Evolutionary conservation across 805 yeast genomes (phyloP), one percentile per base, ranked within the genome.

Genomic region (Metschnikowia drakensbergensis): DNA sequence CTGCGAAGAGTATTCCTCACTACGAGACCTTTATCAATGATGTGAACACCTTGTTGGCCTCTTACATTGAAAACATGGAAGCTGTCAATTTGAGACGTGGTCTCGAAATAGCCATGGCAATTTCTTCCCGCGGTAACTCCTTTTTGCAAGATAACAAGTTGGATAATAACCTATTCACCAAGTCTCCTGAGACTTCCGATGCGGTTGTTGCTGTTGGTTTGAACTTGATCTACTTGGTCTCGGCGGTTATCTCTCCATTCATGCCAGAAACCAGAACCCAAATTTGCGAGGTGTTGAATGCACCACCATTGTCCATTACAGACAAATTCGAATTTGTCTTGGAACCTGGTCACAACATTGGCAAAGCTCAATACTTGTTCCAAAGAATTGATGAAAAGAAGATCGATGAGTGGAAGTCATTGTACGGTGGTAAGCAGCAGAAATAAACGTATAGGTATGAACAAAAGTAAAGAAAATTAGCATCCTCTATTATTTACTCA

Each of bases 71-170:
- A 13, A 84, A 82, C 58, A 78, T 91, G 86, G 96, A 88, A 65
- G 76, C 76, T 32, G 87, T 83, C 42, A 88, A 81, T 63, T 79
- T 89, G 62, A 85, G 97, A 69, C 85, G 83, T 63, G 98, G 97
- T 65, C 76, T 92, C 54, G 98, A 91, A 67, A 68, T 83, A 34
- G 96, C 96, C 52, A 90, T 94, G 97, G 77, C 87, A 30, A 74
- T 94, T 49, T 86, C 96, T 50, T 82, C 96, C 22, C 83, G 96
- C 60, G 99, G 99, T 69, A 94, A 94, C 72, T 86, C 78, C 67
- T 94, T 92, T 78, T 79, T 94, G 66, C 99, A 94, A 73, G 99
- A 92, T 45, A 90, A 91, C 74, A 91, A 91, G 72, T 79, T 94
- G 60, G 98, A 92, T 69, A 94, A 94, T 77, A 75, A 87, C 7